Evolutionary conservation across 257 asterid species (phyloP).

Genomic region (Lithospermum erythrorhizon): DNA sequence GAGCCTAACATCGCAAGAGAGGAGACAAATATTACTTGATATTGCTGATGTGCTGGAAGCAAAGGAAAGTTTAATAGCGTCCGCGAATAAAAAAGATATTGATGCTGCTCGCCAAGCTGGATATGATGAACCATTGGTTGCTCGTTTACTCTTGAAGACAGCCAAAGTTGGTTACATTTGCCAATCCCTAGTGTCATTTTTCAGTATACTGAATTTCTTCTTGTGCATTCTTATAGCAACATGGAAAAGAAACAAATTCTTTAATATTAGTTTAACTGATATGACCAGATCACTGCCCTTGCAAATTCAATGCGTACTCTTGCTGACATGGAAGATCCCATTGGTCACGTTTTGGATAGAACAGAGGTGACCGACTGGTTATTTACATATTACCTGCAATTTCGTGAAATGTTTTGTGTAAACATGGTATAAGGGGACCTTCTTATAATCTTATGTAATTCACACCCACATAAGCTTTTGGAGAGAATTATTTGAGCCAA

Average conservation of each 20-base stretch:
- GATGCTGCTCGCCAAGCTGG: conserved; percentile 48
- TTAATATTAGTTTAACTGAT: conserved; percentile 5
- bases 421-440: not conserved
- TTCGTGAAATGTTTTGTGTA: not conserved
- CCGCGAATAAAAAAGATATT: conserved; percentile 71
- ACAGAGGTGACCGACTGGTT: conserved; percentile 43
- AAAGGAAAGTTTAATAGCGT: conserved; percentile 43
- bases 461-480: no score
- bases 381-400: not conserved
- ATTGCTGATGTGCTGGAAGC: conserved; percentile 68
- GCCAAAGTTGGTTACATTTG: conserved; percentile 45
- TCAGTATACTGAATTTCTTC: not conserved
- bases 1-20: conserved; percentile 61
- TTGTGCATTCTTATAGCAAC: not conserved
- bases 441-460: no score
- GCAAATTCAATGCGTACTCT: conserved; percentile 69
- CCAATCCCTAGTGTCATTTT: not conserved
- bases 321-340: conserved; percentile 84
- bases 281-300: conserved; percentile 24
- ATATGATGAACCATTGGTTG: conserved; percentile 54
- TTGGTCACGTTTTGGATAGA: conserved; percentile 57
- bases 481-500: no score
- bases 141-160: conserved; percentile 68
- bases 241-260: not conserved
- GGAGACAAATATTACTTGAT: conserved; percentile 63